phyloP scores from a whole-genome alignment of 805 yeast genomes.

The Saccharomycopsis fibuligera region DNA sequence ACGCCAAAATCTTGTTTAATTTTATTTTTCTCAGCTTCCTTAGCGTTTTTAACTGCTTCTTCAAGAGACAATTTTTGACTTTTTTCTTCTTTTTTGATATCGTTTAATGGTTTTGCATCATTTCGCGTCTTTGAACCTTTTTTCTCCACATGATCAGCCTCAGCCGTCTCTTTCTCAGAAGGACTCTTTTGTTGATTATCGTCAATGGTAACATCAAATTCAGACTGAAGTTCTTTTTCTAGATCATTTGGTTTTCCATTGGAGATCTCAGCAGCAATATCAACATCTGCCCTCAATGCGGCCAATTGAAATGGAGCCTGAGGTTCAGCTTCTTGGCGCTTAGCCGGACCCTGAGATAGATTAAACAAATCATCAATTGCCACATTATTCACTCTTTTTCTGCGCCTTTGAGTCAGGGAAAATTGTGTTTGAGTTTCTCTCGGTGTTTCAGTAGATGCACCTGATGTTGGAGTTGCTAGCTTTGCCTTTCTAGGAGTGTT shows the following conservation, averaged over 20 bases:
- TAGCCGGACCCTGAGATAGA: not conserved
- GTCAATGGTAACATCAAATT: not conserved
- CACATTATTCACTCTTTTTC: not conserved
- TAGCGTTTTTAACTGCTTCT: constrained; percentile 8
- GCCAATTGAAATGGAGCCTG: too few species aligned
- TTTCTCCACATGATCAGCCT: not conserved
- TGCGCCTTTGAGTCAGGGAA: too few species aligned
- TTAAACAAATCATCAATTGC: not conserved
- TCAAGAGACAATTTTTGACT: constrained; percentile 5
- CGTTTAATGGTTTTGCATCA: not conserved
- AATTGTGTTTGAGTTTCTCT: too few species aligned
- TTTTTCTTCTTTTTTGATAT: not conserved
- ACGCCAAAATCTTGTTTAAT: constrained; percentile 6
- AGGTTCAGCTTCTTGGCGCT: not conserved
- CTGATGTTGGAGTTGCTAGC: too few species aligned
- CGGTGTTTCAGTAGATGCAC: too few species aligned
- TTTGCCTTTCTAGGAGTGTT: not conserved
- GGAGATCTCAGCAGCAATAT: not conserved
- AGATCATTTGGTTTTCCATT: too few species aligned
- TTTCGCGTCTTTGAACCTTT: too few species aligned
- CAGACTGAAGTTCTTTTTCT: too few species aligned
- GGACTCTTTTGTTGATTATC: not conserved
- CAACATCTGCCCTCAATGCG: not conserved
- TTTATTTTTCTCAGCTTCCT: constrained; percentile 2
- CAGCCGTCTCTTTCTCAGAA: not conserved